Evolutionary conservation across 2,329 filamentous ascomycete species (phyloP).

Genomic region (Fusarium tanahbumbuense): DNA sequence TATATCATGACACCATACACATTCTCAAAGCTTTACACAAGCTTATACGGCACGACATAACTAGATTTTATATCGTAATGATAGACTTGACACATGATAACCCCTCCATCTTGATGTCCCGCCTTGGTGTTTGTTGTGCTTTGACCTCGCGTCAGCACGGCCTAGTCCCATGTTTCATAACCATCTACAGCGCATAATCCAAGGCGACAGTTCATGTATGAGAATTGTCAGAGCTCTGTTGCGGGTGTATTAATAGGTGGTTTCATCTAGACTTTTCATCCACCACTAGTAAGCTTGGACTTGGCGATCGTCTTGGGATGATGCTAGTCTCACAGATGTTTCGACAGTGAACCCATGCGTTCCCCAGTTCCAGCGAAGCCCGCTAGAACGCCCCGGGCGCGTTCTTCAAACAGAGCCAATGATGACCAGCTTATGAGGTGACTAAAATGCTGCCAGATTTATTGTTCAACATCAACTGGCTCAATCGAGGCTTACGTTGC

Average conservation of each 20-base stretch:
- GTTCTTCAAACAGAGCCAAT: not conserved
- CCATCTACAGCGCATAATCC: not conserved
- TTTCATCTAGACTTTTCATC: slow-evolving; percentile 3
- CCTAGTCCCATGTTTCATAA: not conserved
- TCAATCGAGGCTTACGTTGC: not conserved
- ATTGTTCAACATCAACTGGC: not conserved
- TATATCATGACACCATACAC: slow-evolving; percentile 18
- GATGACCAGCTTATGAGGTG: not conserved
- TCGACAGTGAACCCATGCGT: not conserved
- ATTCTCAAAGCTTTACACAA: slow-evolving; percentile 19
- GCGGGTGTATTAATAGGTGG: not conserved
- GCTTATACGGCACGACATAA: slow-evolving; percentile 31
- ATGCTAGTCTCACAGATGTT: not conserved
- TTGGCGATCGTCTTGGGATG: not conserved
- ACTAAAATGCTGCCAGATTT: not conserved
- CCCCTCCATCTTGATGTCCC: not conserved
- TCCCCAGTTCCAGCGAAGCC: not conserved
- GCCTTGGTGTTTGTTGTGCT: no score
- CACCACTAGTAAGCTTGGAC: not conserved
- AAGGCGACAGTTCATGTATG: not conserved
- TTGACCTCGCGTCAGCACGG: not conserved
- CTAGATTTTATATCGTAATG: slow-evolving; percentile 36
- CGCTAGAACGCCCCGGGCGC: not conserved
- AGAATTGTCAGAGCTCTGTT: not conserved
- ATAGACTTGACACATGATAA: slow-evolving; percentile 15